phyloP scores from a whole-genome alignment of 768 basidiomycete species.

The Pholiota conissans region DNA sequence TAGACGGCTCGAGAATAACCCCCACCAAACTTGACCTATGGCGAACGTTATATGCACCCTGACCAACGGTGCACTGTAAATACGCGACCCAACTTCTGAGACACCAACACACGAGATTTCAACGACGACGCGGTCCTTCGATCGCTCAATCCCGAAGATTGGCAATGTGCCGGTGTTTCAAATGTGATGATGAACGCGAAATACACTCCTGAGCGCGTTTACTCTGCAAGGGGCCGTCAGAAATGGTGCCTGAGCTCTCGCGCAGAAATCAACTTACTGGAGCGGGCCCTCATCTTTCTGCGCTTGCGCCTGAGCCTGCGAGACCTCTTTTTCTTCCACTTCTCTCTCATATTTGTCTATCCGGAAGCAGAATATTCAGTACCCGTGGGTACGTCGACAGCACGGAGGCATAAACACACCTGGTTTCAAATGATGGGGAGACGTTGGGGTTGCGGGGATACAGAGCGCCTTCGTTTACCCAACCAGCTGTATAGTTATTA shows the following conservation, averaged over 20 bases:
- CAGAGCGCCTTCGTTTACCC: not conserved
- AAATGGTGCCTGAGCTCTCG: not conserved
- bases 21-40: not conserved
- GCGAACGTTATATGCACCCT: not conserved
- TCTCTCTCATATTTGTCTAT: constrained; percentile 81
- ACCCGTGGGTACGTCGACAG: not conserved
- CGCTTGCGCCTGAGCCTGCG: constrained; percentile 91
- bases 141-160: not conserved
- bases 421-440: constrained; percentile 25
- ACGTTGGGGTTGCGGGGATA: constrained; percentile 21
- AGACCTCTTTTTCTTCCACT: constrained; percentile 96
- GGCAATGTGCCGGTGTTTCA: constrained; percentile 6
- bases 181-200: constrained; percentile 12
- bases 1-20: constrained; percentile 3
- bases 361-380: not conserved
- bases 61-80: constrained; percentile 3
- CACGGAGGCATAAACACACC: not conserved
- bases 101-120: not conserved
- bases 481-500: constrained; percentile 44
- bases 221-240: constrained; percentile 30
- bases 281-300: constrained; percentile 95
- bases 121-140: not conserved
- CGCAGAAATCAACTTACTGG: constrained; percentile 61
- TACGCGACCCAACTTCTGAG: constrained; percentile 9
- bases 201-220: constrained; percentile 27